These are phyloP conservation scores for Sistotremastrum suecicum DNA, from an alignment of 768 basidiomycete species.

Conservation along the genomic window DNA sequence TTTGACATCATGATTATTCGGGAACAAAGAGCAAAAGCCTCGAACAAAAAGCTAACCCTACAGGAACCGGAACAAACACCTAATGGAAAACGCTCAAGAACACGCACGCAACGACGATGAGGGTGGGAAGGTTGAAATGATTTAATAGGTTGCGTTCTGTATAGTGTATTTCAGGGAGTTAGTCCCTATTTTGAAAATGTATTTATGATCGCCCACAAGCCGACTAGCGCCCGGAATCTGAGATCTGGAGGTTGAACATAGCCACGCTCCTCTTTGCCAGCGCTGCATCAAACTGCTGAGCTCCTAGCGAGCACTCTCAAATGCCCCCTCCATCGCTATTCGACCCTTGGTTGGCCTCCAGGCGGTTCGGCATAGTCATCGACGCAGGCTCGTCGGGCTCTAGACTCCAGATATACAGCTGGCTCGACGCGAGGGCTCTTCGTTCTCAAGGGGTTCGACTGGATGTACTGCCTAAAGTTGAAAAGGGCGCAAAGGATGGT, in stretches of 20 bases:
- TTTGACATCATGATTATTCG: slow-evolving; percentile 37
- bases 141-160: slow-evolving; percentile 8
- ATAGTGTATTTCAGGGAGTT: background rate
- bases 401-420: slow-evolving; percentile 91
- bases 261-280: no score
- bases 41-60: background rate
- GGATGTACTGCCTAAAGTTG: slow-evolving; percentile 64
- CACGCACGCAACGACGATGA: slow-evolving; percentile 23
- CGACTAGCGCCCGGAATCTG: no score
- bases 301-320: background rate
- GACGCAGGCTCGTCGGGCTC: slow-evolving; percentile 99
- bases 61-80: no score
- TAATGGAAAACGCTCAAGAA: slow-evolving; percentile 11
- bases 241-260: no score
- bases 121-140: slow-evolving; percentile 15
- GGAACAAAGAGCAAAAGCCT: slow-evolving; percentile 5
- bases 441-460: slow-evolving; percentile 35
- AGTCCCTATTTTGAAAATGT: background rate
- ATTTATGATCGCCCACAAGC: no score
- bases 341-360: slow-evolving; percentile 63
- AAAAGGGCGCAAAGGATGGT: slow-evolving; percentile 73
- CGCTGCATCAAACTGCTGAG: no score
- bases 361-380: slow-evolving; percentile 87
- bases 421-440: slow-evolving; percentile 66
- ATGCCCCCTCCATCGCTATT: slow-evolving; percentile 68